Conservation (phyloP, 2,329 filamentous ascomycete genomes). For the Clarireedia hainanense region DNA sequence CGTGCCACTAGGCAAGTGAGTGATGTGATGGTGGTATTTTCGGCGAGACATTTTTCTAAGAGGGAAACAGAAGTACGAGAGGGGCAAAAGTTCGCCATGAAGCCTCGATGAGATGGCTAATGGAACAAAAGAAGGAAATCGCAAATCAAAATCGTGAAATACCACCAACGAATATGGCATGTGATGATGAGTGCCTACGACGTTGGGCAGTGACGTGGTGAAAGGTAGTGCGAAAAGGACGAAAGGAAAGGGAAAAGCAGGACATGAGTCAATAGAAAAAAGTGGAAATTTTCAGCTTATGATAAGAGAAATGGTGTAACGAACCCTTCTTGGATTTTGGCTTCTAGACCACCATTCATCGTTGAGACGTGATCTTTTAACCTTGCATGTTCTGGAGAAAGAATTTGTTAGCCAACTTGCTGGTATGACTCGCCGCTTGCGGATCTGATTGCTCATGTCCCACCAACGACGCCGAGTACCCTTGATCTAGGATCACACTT, state of each 20-base stretch:
- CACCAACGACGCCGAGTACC: conserved; percentile 16
- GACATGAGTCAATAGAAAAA: conserved; percentile 4
- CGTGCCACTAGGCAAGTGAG: not conserved
- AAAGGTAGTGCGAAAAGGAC: conserved; percentile 7
- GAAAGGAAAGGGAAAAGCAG: conserved; percentile 7
- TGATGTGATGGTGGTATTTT: not conserved
- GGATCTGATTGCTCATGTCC: conserved; percentile 21
- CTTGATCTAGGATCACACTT: conserved; percentile 34
- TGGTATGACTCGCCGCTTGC: conserved; percentile 21
- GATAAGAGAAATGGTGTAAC: conserved; percentile 30
- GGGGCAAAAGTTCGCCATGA: not conserved
- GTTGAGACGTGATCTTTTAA: conserved; percentile 80
- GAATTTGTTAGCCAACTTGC: conserved; percentile 32
- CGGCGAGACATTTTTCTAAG: not conserved
- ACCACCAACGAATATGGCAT: conserved; percentile 4
- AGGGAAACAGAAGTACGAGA: not conserved
- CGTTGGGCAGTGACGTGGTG: conserved; percentile 12
- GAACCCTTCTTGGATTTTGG: conserved; percentile 87
- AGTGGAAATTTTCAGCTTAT: conserved; percentile 3
- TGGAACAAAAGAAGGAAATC: not conserved
- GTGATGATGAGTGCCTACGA: conserved; percentile 3
- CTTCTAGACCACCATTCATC: conserved; percentile 87
- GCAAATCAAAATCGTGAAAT: not conserved
- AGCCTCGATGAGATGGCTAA: not conserved
- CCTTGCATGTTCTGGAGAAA: conserved; percentile 70